Evolutionary conservation across 495 filamentous ascomycete species (phyloP), one percentile per base, ranked within the genome.

Genomic region (Neurospora sublineolata): DNA sequence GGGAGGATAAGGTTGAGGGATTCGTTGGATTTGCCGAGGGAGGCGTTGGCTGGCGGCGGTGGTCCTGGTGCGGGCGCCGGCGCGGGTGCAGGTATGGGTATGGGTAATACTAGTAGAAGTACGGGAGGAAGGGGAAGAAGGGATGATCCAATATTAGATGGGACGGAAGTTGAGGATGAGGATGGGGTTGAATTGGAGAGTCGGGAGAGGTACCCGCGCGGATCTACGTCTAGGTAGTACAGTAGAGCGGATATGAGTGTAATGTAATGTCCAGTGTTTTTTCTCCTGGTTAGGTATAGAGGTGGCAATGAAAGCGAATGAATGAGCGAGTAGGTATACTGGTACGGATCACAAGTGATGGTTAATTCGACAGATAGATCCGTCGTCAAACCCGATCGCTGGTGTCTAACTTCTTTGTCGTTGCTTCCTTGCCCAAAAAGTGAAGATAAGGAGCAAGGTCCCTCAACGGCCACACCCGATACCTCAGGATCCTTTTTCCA

Each of bases 111-210:
- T 3, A 16, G 38, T 76, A 1, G 46, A 44, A 0, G 74, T 23
- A 5, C 11, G 46, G 18, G 68, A 75, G 37, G 76, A 75, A 39
- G 71, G 69, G 37, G 76, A 75, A 39, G 71, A 70, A 73, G 72
- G 78, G 76, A 72, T 67, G 64, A 70, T 60, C 73, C 71, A 46
- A 90, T 91, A 68, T 77, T 91, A 79, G 89, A 92, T 75, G 90
- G 87, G 16, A 90, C 87, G 38, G 89, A 92, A 75, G 87, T 89
- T 44, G 75, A 80, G 39, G 77, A 75, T 23, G 84, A 86, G 69
- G 87, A 88, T 67, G 85, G 85, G 6, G 84, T 93, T 14, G 91
- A 93, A 76, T 77, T 92, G 73, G 88, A 89, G 73, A 82, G 70
- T 75, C 76, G 81, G 69, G 33, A 70, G 69, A 23, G 16, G 20